Evolutionary conservation across 1,284 basidiomycete genomes (phyloP).

Genomic region (Entoloma clypeatum): DNA sequence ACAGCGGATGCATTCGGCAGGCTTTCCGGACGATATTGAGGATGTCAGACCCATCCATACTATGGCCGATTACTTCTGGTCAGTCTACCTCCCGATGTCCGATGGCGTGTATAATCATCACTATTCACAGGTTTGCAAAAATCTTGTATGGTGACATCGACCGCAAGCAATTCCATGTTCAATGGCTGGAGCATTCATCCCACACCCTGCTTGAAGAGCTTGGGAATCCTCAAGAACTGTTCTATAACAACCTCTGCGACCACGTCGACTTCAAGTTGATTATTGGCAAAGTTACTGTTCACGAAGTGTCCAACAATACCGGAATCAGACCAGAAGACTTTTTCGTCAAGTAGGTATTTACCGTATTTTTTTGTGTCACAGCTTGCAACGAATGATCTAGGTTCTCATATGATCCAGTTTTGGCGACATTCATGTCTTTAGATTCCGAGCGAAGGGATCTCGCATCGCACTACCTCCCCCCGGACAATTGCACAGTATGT

Average conservation of each 20-base stretch:
- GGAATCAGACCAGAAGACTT: conserved; percentile 41
- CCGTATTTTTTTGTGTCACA: conserved; percentile 8
- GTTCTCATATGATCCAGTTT: conserved; percentile 29
- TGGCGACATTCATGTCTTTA: conserved; percentile 31
- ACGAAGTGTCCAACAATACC: conserved; percentile 25
- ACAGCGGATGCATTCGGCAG: conserved; percentile 21
- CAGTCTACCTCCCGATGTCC: conserved; percentile 11
- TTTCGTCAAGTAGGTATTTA: conserved; percentile 51
- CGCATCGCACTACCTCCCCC: conserved; percentile 27
- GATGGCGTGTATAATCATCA: too few species aligned
- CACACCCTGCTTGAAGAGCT: conserved; percentile 56
- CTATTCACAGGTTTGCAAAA: conserved; percentile 69
- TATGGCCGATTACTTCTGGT: conserved; percentile 63
- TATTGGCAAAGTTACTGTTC: conserved; percentile 43
- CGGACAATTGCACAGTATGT: conserved; percentile 53
- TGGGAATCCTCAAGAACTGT: conserved; percentile 60
- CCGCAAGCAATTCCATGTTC: conserved; percentile 48
- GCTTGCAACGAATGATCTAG: conserved; percentile 27
- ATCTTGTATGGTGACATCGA: conserved; percentile 51
- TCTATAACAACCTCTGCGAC: conserved; percentile 53
- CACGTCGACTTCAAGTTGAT: conserved; percentile 37
- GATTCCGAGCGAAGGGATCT: conserved; percentile 26
- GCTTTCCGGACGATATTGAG: conserved; percentile 25
- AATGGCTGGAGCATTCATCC: conserved; percentile 67
- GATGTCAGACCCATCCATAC: conserved; percentile 35